Percentiles rank a stretch among this genome's conserved stretches.
These are phyloP conservation scores for Aspergillus japonicus DNA, from an alignment of 2,329 filamentous ascomycete genomes.

Conservation along the genomic window DNA sequence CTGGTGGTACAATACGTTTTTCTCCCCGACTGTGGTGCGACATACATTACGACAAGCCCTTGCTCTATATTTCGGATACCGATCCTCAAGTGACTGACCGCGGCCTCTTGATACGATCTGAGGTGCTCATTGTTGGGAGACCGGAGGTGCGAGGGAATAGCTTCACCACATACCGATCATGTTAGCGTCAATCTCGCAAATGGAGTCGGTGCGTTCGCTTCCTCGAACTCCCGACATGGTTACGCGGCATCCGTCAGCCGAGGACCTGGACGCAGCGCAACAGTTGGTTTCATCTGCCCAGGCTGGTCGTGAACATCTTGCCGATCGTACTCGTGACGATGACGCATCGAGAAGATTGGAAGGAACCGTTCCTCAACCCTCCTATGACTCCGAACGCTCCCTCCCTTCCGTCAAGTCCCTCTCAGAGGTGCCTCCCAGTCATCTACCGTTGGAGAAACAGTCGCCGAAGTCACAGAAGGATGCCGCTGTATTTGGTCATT, in stretches of 20 bases:
- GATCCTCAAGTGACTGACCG: slow-evolving; percentile 15
- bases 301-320: slow-evolving; percentile 39
- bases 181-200: slow-evolving; percentile 39
- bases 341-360: slow-evolving; percentile 18
- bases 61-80: slow-evolving; percentile 19
- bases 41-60: slow-evolving; percentile 20
- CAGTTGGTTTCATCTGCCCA: slow-evolving; percentile 49
- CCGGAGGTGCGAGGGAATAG: slow-evolving; percentile 2
- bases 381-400: slow-evolving; percentile 16
- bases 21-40: slow-evolving; percentile 32
- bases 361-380: slow-evolving; percentile 14
- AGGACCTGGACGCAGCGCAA: slow-evolving; percentile 49
- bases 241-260: slow-evolving; percentile 46
- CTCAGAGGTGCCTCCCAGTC: slow-evolving; percentile 15
- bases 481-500: slow-evolving; percentile 41
- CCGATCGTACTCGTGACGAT: slow-evolving; percentile 28
- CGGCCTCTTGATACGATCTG: slow-evolving; percentile 13
- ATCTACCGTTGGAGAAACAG: slow-evolving; percentile 25
- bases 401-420: slow-evolving; percentile 18
- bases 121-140: slow-evolving; percentile 1
- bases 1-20: slow-evolving; percentile 35
- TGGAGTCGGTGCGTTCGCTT: slow-evolving; percentile 37
- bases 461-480: slow-evolving; percentile 41
- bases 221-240: slow-evolving; percentile 31
- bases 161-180: slow-evolving; percentile 17